Conservation (phyloP, 73 alveolate species). For the Uronychia binucleata region DNA sequence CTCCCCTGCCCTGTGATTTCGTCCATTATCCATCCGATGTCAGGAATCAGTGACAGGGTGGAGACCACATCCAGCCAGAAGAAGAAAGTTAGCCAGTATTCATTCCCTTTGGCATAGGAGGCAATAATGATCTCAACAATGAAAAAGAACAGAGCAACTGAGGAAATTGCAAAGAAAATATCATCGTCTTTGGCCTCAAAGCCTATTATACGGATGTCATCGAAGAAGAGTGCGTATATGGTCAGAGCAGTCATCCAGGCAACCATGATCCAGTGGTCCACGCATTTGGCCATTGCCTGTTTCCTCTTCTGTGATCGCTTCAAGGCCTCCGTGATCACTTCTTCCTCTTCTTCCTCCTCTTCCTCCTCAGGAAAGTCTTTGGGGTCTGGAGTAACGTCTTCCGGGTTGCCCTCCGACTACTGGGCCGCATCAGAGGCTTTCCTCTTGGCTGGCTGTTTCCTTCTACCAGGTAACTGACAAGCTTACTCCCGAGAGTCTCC, state of each 20-base stretch:
- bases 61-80: constrained; percentile 86
- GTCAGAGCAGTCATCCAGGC: constrained; percentile 67
- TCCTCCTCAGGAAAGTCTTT: background rate
- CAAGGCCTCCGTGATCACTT: background rate
- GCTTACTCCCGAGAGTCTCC: background rate
- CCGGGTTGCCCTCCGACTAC: background rate
- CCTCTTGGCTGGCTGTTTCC: background rate
- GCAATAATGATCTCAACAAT: constrained; percentile 51
- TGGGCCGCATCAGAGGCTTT: background rate
- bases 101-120: constrained; percentile 38
- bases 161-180: constrained; percentile 11
- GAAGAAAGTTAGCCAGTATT: constrained; percentile 64
- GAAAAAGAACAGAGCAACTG: constrained; percentile 23
- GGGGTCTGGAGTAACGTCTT: background rate
- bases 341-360: background rate
- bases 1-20: constrained; percentile 35
- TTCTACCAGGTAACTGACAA: background rate
- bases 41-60: constrained; percentile 62
- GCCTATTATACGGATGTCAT: constrained; percentile 66
- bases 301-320: background rate
- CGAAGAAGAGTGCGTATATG: constrained; percentile 79
- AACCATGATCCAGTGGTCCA: constrained; percentile 23
- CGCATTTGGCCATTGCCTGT: background rate
- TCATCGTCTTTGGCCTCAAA: constrained; percentile 3
- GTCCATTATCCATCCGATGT: constrained; percentile 79